Evolutionary conservation across 2,329 filamentous ascomycete genomes (phyloP).

Genomic region (Didymella lethalis): DNA sequence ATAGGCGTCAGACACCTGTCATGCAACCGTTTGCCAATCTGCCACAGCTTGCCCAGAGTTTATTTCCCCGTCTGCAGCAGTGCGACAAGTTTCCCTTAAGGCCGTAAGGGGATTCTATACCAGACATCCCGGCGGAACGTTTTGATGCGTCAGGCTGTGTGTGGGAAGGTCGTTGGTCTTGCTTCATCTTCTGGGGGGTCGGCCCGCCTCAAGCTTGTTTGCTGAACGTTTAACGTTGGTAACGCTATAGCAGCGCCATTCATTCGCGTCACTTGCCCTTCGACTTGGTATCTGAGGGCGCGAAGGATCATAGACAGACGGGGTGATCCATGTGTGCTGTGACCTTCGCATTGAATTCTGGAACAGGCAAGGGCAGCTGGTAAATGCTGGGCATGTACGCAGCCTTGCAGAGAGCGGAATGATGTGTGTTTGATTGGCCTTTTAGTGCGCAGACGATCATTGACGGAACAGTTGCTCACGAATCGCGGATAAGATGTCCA

Average conservation of each 20-base stretch:
- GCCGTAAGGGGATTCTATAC: slow-evolving; percentile 5
- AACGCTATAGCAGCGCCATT: slow-evolving; percentile 8
- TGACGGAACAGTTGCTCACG: slow-evolving; percentile 6
- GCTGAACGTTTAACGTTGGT: slow-evolving; percentile 15
- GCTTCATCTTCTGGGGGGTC: slow-evolving; percentile 21
- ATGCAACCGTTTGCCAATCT: slow-evolving; percentile 18
- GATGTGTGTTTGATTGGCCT: slow-evolving; percentile 18
- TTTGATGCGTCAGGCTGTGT: slow-evolving; percentile 14
- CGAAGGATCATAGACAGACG: slow-evolving; percentile 17
- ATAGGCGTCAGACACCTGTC: slow-evolving; percentile 7
- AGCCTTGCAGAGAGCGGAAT: slow-evolving; percentile 7
- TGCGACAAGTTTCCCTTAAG: slow-evolving; percentile 12
- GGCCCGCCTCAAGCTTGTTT: slow-evolving; percentile 20
- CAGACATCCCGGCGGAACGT: slow-evolving; percentile 11
- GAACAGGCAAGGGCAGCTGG: background rate
- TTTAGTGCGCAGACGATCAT: slow-evolving; percentile 14
- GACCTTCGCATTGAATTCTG: background rate
- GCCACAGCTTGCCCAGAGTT: slow-evolving; percentile 6
- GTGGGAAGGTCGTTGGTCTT: slow-evolving; percentile 2
- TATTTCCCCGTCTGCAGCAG: slow-evolving; percentile 14
- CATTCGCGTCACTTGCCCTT: slow-evolving; percentile 18
- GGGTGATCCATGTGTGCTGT: slow-evolving; percentile 5
- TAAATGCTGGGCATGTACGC: slow-evolving; percentile 7
- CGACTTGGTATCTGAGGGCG: background rate
- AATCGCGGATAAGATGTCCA: background rate